Evolutionary conservation across 2,329 filamentous ascomycete genomes (phyloP).

Genomic region (Stenocarpella maydis): DNA sequence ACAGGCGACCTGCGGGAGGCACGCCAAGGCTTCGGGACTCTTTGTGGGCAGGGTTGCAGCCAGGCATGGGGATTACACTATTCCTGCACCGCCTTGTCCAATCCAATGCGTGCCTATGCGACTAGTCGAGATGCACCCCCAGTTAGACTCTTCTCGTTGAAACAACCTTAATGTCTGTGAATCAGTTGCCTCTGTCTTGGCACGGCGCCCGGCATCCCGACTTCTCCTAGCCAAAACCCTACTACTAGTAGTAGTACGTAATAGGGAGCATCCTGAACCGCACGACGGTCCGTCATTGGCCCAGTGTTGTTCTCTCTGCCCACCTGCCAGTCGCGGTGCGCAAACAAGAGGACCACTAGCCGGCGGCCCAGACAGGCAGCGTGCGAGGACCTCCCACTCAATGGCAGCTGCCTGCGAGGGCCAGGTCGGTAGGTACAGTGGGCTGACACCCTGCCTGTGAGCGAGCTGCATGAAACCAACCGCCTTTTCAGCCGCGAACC

Average conservation of each 20-base stretch:
- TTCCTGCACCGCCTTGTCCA: background rate
- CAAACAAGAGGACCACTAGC: background rate
- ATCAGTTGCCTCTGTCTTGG: slow-evolving; percentile 22
- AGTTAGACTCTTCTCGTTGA: slow-evolving; percentile 5
- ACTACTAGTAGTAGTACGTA: too few species aligned
- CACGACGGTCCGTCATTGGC: slow-evolving; percentile 1
- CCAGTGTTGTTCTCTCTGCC: background rate
- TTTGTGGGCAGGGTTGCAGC: slow-evolving; percentile 6
- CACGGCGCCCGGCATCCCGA: background rate
- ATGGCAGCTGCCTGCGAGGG: background rate
- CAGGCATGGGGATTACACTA: slow-evolving; percentile 17
- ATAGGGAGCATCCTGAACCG: background rate
- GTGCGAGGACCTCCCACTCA: too few species aligned
- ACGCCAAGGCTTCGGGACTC: slow-evolving; percentile 25
- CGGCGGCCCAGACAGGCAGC: background rate
- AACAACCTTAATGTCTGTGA: slow-evolving; percentile 20
- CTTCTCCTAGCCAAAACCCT: background rate
- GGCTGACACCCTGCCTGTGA: background rate
- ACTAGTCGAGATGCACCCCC: background rate
- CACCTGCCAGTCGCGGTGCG: slow-evolving; percentile 11
- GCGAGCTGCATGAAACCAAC: slow-evolving; percentile 7
- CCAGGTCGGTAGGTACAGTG: background rate
- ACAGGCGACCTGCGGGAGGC: slow-evolving; percentile 11
- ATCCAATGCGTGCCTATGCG: background rate
- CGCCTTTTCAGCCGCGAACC: slow-evolving; percentile 4